phyloP scores from a whole-genome alignment of 2,329 filamentous ascomycete species.

The Ascochyta lentis region DNA sequence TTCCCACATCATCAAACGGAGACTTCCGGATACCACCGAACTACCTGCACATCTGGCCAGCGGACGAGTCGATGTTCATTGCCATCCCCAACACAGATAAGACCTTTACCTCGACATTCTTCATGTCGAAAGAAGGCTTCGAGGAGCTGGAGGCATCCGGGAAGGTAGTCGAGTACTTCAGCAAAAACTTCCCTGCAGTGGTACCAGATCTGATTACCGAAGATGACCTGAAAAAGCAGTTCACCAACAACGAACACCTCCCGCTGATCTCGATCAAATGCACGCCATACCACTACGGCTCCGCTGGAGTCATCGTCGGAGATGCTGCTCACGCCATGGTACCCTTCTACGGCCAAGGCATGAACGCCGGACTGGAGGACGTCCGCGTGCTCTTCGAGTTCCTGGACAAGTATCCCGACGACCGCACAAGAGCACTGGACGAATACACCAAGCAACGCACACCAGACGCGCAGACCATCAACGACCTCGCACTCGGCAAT shows the following conservation, averaged over 20 bases:
- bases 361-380: constrained; percentile 96
- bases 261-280: constrained; percentile 95
- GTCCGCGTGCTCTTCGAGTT: constrained; percentile 85
- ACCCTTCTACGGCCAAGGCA: constrained; percentile 96
- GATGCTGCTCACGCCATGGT: constrained; percentile 98
- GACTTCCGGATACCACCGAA: constrained; percentile 85
- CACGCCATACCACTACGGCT: constrained; percentile 80
- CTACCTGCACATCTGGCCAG: constrained; percentile 97
- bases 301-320: constrained; percentile 82
- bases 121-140: constrained; percentile 77
- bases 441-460: constrained; percentile 78
- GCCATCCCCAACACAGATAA: constrained; percentile 89
- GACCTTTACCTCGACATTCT: constrained; percentile 93
- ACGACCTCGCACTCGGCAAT: constrained; percentile 87
- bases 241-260: constrained; percentile 82
- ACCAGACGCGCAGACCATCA: constrained; percentile 86
- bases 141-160: constrained; percentile 68
- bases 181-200: constrained; percentile 85
- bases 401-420: constrained; percentile 70
- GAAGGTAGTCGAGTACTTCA: constrained; percentile 74
- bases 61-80: constrained; percentile 96
- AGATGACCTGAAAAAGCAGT: constrained; percentile 73
- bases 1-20: constrained; percentile 62
- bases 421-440: constrained; percentile 61
- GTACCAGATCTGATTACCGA: constrained; percentile 71